Conservation (phyloP, 1,284 basidiomycete genomes). For the Trametes versicolor region DNA sequence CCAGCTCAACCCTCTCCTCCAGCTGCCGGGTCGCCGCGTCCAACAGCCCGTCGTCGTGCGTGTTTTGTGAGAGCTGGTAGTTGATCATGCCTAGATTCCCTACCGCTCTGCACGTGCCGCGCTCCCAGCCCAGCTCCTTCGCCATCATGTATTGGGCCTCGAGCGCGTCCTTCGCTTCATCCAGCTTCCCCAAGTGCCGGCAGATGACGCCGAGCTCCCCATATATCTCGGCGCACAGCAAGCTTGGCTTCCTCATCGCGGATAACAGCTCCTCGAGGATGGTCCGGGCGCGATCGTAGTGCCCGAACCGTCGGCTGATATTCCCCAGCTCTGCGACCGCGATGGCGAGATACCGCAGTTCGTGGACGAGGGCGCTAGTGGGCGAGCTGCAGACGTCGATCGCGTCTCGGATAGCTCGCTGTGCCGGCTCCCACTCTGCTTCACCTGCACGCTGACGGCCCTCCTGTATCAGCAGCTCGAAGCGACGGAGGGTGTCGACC, state of each 20-base stretch:
- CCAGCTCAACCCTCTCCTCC: not conserved
- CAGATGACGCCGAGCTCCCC: slow-evolving; percentile 7
- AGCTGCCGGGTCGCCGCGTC: not conserved
- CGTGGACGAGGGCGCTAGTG: not conserved
- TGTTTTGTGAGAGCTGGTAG: not conserved
- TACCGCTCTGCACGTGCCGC: not conserved
- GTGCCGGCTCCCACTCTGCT: slow-evolving; percentile 6
- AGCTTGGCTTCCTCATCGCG: not conserved
- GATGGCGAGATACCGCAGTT: not conserved
- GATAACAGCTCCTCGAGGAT: slow-evolving; percentile 8
- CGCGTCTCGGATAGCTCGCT: slow-evolving; percentile 1
- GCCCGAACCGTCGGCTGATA: slow-evolving; percentile 7
- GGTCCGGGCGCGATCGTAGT: not conserved
- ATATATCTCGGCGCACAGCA: not conserved
- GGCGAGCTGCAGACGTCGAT: not conserved
- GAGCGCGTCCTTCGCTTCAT: not conserved
- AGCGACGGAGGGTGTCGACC: slow-evolving; percentile 1
- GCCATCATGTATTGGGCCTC: slow-evolving; percentile 1
- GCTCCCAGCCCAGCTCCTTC: not conserved
- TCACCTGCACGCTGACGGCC: slow-evolving; percentile 1
- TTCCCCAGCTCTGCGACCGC: not conserved
- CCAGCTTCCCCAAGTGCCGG: not conserved
- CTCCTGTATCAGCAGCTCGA: not conserved
- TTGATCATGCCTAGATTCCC: slow-evolving; percentile 14
- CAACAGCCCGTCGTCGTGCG: not conserved